Base-by-base conservation (phyloP, 2,329 filamentous ascomycete species). In the Furcasterigmium furcatum region DNA sequence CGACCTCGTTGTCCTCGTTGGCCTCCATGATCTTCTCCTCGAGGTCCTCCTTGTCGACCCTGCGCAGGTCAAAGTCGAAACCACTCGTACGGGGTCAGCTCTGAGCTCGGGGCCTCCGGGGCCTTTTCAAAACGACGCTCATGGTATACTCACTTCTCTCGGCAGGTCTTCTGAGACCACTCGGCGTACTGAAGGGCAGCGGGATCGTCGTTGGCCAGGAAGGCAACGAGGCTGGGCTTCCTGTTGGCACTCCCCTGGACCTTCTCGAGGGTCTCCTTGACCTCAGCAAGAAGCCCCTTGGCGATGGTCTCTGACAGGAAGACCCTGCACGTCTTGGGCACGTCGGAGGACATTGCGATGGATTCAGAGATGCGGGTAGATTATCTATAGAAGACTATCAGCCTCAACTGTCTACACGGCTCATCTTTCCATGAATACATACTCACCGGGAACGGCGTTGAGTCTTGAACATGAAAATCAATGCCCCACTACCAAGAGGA, bases 81-180 rank as follows among this genome's bases (percentile, higher is more conserved):
- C 91, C 92, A 74, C 89, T 95, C 54, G 44, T 45, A 25, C 22
- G 24, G 9, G n/a, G 20, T 41, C 24, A 30, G 20, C 43, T 2
- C 30, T 16, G 30, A 13, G 13, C 14, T 14, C 30, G 16, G 7
- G 14, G 8, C 13, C 20, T 32, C 30, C 30, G 14, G 14, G 30
- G 30, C 13, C 8, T 29, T 29, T 13, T 13, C 8, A 13, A 21
- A 32, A 41, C 8, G 25, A 24, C 41, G 20, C 32, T n/a, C 13
- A 22, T 22, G 9, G 16, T 29, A 45, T 19, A 68, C 87, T 85
- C 76, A 96, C 91, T 96, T 95, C 66, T 97, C 92, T 67, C 85
- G 80, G 68, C 90, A 96, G 4, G 94, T 96, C 78, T 95, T 96
- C 67, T 90, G 88, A 34, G 92, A 96, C 89, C 90, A 96, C 67